These are phyloP conservation scores for Fraxinus angustifolia DNA, from an alignment of 305 asterid genomes.

Conservation along the genomic window DNA sequence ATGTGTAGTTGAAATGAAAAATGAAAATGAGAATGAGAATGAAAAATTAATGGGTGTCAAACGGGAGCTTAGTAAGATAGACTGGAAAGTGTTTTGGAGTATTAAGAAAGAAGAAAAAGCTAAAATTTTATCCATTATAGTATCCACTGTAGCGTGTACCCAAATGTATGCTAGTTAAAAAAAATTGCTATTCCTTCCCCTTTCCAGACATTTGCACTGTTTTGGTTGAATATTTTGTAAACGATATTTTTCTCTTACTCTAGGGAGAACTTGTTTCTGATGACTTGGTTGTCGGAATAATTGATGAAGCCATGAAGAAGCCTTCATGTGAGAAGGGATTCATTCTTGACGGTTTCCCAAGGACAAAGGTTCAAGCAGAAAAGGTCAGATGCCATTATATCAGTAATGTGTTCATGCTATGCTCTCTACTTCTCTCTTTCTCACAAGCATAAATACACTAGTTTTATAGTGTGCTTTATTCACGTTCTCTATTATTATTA, in stretches of 20 bases:
- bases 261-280: constrained; percentile 93
- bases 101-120: neutral
- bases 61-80: constrained; percentile 12
- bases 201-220: neutral
- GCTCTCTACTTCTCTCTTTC: neutral
- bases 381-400: constrained; percentile 41
- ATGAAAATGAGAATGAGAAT: too few species aligned
- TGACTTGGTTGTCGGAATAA: constrained; percentile 82
- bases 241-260: neutral
- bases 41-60: too few species aligned
- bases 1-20: too few species aligned
- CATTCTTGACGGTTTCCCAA: constrained; percentile 92
- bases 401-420: neutral
- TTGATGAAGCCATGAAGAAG: constrained; percentile 77
- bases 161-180: neutral
- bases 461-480: neutral
- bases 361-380: constrained; percentile 85
- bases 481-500: neutral
- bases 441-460: neutral
- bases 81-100: neutral
- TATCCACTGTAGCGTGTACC: neutral
- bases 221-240: neutral
- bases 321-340: constrained; percentile 90
- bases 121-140: neutral
- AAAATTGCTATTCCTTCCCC: neutral